phyloP scores from a whole-genome alignment of 768 basidiomycete species.

The Rhizopogon rudus region DNA sequence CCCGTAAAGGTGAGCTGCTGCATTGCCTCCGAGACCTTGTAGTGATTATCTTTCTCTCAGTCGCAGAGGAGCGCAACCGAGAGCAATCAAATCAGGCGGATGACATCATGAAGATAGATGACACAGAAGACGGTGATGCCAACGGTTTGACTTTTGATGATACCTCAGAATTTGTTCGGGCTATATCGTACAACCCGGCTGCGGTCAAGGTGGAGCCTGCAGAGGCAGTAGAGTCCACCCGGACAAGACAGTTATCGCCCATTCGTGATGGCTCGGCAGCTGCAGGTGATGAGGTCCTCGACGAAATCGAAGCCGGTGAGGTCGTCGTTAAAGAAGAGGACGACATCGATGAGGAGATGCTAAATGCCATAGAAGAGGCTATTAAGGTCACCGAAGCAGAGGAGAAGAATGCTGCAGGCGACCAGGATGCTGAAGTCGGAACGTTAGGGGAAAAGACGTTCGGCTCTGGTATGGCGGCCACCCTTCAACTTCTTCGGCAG shows the following conservation, averaged over 20 bases:
- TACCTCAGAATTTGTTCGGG: slow-evolving; percentile 93
- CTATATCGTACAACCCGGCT: slow-evolving; percentile 64
- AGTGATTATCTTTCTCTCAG: slow-evolving; percentile 31
- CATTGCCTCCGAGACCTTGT: not conserved
- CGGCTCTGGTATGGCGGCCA: slow-evolving; percentile 81
- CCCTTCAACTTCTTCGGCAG: slow-evolving; percentile 82
- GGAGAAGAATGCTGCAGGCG: slow-evolving; percentile 33
- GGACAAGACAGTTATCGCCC: slow-evolving; percentile 32
- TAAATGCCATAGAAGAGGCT: slow-evolving; percentile 72
- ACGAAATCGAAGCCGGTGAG: slow-evolving; percentile 81
- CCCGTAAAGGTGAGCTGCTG: slow-evolving; percentile 55
- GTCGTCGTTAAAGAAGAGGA: slow-evolving; percentile 78
- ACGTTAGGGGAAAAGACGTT: slow-evolving; percentile 79
- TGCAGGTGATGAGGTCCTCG: slow-evolving; percentile 54
- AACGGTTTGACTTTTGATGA: slow-evolving; percentile 85
- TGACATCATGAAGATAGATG: slow-evolving; percentile 43
- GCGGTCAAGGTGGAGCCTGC: slow-evolving; percentile 45
- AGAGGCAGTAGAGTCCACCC: slow-evolving; percentile 25
- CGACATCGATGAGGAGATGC: slow-evolving; percentile 63
- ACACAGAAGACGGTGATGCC: slow-evolving; percentile 29
- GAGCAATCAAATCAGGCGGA: slow-evolving; percentile 40
- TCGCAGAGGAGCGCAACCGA: slow-evolving; percentile 55
- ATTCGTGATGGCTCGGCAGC: slow-evolving; percentile 54
- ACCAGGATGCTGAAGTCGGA: slow-evolving; percentile 38
- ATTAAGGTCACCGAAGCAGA: slow-evolving; percentile 61